Evolutionary conservation across 352 stramenopile genomes (phyloP).

Genomic region (Blastocystis sp.): DNA sequence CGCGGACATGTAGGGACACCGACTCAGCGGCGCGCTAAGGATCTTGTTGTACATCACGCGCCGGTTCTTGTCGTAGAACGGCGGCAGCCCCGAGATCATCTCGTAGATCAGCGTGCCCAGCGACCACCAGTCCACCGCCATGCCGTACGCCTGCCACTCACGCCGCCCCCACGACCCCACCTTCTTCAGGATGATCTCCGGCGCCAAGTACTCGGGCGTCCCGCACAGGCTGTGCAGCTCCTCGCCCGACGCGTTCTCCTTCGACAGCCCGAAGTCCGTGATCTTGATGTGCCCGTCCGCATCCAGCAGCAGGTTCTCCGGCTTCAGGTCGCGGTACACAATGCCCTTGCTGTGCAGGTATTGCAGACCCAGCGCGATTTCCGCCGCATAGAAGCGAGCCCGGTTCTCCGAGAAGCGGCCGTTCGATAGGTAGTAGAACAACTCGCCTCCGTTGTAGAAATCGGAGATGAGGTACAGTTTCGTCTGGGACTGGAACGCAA

Average conservation of each 20-base stretch:
- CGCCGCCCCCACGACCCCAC: slow-evolving; percentile 84
- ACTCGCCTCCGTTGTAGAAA: slow-evolving; percentile 83
- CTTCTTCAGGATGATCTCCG: slow-evolving; percentile 80
- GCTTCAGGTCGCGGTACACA: slow-evolving; percentile 70
- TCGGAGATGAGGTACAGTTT: slow-evolving; percentile 85
- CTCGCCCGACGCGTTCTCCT: slow-evolving; percentile 77
- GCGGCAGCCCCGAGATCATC: too few relatives aligned
- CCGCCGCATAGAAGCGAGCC: slow-evolving; percentile 81
- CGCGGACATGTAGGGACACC: slow-evolving; percentile 73
- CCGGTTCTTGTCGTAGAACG: neutral
- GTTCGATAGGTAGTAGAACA: slow-evolving; percentile 84
- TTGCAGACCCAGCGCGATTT: slow-evolving; percentile 74
- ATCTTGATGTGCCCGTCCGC: slow-evolving; percentile 85
- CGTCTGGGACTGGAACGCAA: slow-evolving; percentile 71
- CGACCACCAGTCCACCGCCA: slow-evolving; percentile 78
- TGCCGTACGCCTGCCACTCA: slow-evolving; percentile 77
- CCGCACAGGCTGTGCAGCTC: slow-evolving; percentile 78
- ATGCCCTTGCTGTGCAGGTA: slow-evolving; percentile 83
- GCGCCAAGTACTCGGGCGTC: slow-evolving; percentile 83
- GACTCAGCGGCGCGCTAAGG: slow-evolving; percentile 82
- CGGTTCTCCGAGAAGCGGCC: slow-evolving; percentile 83
- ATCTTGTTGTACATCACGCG: slow-evolving; percentile 87
- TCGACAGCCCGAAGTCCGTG: slow-evolving; percentile 75
- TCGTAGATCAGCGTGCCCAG: too few relatives aligned
- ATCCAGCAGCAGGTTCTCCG: slow-evolving; percentile 74